These are phyloP conservation scores for Hygrophoropsis aurantiaca DNA, from an alignment of 768 basidiomycete genomes.

Conservation along the genomic window DNA sequence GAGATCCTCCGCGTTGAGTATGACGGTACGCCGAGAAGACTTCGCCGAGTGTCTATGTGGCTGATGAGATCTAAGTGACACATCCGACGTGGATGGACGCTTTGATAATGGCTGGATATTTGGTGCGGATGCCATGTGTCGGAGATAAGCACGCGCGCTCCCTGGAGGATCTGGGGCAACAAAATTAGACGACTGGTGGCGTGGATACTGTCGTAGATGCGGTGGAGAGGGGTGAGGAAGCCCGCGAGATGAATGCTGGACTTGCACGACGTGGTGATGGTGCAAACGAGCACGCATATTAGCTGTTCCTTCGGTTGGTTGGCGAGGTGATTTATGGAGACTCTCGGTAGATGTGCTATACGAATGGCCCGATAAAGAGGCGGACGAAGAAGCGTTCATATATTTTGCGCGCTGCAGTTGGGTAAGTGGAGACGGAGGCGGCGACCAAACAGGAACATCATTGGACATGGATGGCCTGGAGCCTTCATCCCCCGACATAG, in stretches of 20 bases:
- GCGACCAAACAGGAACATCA: conserved; percentile 11
- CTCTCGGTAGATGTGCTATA: conserved; percentile 19
- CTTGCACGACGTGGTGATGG: conserved; percentile 10
- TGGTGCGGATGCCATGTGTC: conserved; percentile 70
- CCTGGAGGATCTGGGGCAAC: conserved; percentile 34
- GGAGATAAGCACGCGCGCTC: conserved; percentile 65
- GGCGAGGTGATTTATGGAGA: conserved; percentile 10
- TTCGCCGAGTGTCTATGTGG: conserved; percentile 37
- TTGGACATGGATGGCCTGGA: not conserved
- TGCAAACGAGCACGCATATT: not conserved
- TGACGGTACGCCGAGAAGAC: conserved; percentile 22
- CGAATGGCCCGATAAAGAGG: conserved; percentile 8
- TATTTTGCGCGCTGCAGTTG: conserved; percentile 12
- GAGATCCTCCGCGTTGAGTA: conserved; percentile 33
- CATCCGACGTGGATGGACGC: conserved; percentile 30
- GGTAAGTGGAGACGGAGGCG: conserved; percentile 26
- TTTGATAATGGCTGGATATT: conserved; percentile 38
- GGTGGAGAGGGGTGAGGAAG: conserved; percentile 20
- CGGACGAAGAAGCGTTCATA: conserved; percentile 14
- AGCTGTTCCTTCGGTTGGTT: not conserved
- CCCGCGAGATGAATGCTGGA: conserved; percentile 23
- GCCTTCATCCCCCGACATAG: conserved; percentile 9
- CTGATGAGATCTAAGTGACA: conserved; percentile 37
- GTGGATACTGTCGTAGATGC: conserved; percentile 20
- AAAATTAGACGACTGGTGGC: conserved; percentile 21